Evolutionary conservation across 2,329 filamentous ascomycete species (phyloP).

Genomic region (Hymenoscyphus repandus): DNA sequence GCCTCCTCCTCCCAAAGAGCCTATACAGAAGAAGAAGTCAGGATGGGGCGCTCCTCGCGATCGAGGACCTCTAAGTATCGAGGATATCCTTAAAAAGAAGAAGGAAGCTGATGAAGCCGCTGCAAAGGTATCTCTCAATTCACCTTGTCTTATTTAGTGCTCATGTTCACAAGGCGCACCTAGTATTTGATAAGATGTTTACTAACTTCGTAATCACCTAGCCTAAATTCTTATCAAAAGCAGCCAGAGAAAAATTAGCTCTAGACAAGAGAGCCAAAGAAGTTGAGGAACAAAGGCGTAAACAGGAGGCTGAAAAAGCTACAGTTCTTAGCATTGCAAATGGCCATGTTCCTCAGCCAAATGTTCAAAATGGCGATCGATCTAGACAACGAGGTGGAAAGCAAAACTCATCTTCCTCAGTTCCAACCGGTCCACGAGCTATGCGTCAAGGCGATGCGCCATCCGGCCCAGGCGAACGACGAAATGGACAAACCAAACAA

Average conservation of each 20-base stretch:
- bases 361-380: constrained; percentile 19
- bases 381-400: constrained; percentile 21
- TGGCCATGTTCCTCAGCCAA: constrained; percentile 13
- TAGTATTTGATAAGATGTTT: constrained; percentile 19
- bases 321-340: constrained; percentile 20
- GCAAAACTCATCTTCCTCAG: constrained; percentile 25
- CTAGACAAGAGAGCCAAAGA: constrained; percentile 73
- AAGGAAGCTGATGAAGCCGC: constrained; percentile 79
- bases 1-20: constrained; percentile 40
- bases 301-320: constrained; percentile 30
- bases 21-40: constrained; percentile 42
- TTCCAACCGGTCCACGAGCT: constrained; percentile 69
- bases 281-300: constrained; percentile 55
- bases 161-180: constrained; percentile 28
- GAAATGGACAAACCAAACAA: constrained; percentile 20
- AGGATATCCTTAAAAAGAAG: constrained; percentile 80
- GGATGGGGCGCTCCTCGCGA: constrained; percentile 42
- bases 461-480: constrained; percentile 37
- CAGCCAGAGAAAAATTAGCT: constrained; percentile 73
- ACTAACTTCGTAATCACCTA: constrained; percentile 32
- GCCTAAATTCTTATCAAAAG: constrained; percentile 82
- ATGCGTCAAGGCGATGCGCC: constrained; percentile 50
- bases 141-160: constrained; percentile 15
- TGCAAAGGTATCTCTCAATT: constrained; percentile 53
- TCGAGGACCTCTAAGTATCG: constrained; percentile 65